These are phyloP conservation scores for Hansenula sp. DNA, from an alignment of 1,139 yeast genomes.

Conservation along the genomic window DNA sequence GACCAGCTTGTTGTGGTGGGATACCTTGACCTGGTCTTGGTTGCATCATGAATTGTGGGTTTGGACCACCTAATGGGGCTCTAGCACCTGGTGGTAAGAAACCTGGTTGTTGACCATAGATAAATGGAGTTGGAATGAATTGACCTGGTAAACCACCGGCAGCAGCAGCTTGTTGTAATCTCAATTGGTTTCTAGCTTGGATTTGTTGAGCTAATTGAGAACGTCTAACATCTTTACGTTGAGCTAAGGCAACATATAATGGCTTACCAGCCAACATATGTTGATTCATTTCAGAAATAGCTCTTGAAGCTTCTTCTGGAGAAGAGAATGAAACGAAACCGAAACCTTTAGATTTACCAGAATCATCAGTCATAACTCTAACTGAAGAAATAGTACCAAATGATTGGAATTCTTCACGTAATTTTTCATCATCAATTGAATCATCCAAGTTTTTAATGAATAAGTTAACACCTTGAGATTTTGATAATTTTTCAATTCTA, in stretches of 20 bases:
- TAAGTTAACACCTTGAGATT: constrained; percentile 97
- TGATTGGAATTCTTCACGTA: constrained; percentile 88
- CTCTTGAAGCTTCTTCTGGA: constrained; percentile 99
- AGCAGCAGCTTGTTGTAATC: constrained; percentile 86
- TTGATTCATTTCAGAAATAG: constrained; percentile 98
- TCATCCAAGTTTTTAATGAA: constrained; percentile 97
- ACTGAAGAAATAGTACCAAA: constrained; percentile 96
- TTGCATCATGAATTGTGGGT: constrained; percentile 81
- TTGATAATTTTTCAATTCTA: constrained; percentile 86
- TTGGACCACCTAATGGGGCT: constrained; percentile 85
- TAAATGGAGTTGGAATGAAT: constrained; percentile 86
- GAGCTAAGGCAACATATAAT: constrained; percentile 97
- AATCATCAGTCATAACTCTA: constrained; percentile 92
- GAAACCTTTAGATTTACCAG: constrained; percentile 95
- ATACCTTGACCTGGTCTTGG: constrained; percentile 62
- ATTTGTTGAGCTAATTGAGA: constrained; percentile 96
- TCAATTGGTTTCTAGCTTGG: constrained; percentile 97
- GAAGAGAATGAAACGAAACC: constrained; percentile 98
- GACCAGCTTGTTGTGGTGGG: constrained; percentile 59
- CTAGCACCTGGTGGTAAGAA: constrained; percentile 78
- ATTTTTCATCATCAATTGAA: constrained; percentile 82
- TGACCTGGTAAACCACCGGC: constrained; percentile 84
- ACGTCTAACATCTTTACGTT: constrained; percentile 97
- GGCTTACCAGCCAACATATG: constrained; percentile 96
- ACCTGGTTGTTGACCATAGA: constrained; percentile 82